phyloP scores from a whole-genome alignment of 345 rosid genomes.

The Gossypium sturtianum region DNA sequence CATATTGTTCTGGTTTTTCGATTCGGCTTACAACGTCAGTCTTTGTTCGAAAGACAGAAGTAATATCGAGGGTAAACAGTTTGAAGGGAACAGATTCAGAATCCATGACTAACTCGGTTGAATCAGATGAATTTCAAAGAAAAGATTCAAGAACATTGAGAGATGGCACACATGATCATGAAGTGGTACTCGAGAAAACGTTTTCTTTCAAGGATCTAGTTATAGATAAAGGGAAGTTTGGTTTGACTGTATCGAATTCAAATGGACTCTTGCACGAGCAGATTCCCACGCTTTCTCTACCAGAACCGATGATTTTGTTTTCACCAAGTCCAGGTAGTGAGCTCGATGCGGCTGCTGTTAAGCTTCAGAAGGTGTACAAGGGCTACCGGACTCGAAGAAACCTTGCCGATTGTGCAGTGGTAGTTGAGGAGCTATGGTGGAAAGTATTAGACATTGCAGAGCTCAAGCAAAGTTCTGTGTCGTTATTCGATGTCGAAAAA shows the following conservation, averaged over 20 bases:
- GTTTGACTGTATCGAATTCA: not conserved
- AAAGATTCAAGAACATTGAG: slow-evolving; percentile 27
- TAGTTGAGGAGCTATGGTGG: slow-evolving; percentile 94
- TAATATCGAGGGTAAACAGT: slow-evolving; percentile 18
- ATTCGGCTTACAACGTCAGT: slow-evolving; percentile 18
- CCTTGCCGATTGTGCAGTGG: slow-evolving; percentile 93
- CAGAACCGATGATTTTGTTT: slow-evolving; percentile 40
- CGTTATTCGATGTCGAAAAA: slow-evolving; percentile 54
- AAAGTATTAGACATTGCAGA: slow-evolving; percentile 79
- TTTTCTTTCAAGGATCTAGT: slow-evolving; percentile 32
- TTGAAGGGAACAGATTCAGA: slow-evolving; percentile 29
- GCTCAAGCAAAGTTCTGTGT: slow-evolving; percentile 51
- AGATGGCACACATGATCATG: slow-evolving; percentile 24
- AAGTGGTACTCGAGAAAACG: slow-evolving; percentile 20
- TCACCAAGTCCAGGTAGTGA: slow-evolving; percentile 71
- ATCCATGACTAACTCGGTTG: slow-evolving; percentile 28
- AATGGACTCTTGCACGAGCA: slow-evolving; percentile 9
- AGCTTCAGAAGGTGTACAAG: slow-evolving; percentile 89
- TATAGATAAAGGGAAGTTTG: slow-evolving; percentile 12
- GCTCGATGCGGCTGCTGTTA: slow-evolving; percentile 81
- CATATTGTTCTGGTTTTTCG: not conserved
- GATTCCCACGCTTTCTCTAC: slow-evolving; percentile 39
- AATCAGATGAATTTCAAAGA: not conserved
- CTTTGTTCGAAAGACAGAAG: slow-evolving; percentile 10
- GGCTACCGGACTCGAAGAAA: slow-evolving; percentile 82